Percentiles rank a stretch among this genome's conserved stretches.
phyloP scores from a whole-genome alignment of 306 rosid genomes.

The Bauhinia variegata region DNA sequence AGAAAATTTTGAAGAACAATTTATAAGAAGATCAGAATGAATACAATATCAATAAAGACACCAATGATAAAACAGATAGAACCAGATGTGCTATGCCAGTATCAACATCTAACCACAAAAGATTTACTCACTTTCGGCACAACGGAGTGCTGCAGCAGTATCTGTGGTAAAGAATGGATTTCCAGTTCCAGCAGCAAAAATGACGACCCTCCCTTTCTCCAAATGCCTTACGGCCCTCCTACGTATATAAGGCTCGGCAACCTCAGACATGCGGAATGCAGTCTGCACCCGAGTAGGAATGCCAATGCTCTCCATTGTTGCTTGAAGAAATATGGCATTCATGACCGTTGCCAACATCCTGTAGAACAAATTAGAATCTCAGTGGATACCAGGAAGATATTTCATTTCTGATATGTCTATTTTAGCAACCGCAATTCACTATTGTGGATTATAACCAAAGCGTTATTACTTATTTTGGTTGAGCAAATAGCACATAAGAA shows the following conservation, averaged over 20 bases:
- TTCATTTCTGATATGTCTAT: background rate
- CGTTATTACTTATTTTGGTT: background rate
- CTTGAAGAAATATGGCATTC: slow-evolving; percentile 98
- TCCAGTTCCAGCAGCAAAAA: slow-evolving; percentile 98
- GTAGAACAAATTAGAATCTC: slow-evolving; percentile 21
- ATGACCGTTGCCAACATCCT: slow-evolving; percentile 98
- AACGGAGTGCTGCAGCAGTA: slow-evolving; percentile 95
- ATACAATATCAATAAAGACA: slow-evolving; percentile 17
- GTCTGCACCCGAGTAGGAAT: slow-evolving; percentile 99
- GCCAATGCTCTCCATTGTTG: slow-evolving; percentile 99
- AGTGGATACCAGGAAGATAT: slow-evolving; percentile 3
- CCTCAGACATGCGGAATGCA: slow-evolving; percentile 97
- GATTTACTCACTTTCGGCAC: slow-evolving; percentile 87
- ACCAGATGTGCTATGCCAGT: background rate
- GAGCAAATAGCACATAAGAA: background rate
- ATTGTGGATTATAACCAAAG: slow-evolving; percentile 3
- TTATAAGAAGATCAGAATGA: slow-evolving; percentile 17
- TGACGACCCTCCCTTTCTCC: slow-evolving; percentile 96
- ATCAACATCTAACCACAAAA: background rate
- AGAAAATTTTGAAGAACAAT: background rate
- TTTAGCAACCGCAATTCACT: background rate
- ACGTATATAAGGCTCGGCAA: slow-evolving; percentile 97
- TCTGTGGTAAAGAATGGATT: slow-evolving; percentile 97
- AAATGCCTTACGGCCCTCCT: slow-evolving; percentile 95
- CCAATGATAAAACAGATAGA: slow-evolving; percentile 3